Percentiles rank a stretch among this genome's conserved stretches.
These are phyloP conservation scores for Verticillium zaregamsianum DNA, from an alignment of 2,329 filamentous ascomycete species.

Conservation along the genomic window DNA sequence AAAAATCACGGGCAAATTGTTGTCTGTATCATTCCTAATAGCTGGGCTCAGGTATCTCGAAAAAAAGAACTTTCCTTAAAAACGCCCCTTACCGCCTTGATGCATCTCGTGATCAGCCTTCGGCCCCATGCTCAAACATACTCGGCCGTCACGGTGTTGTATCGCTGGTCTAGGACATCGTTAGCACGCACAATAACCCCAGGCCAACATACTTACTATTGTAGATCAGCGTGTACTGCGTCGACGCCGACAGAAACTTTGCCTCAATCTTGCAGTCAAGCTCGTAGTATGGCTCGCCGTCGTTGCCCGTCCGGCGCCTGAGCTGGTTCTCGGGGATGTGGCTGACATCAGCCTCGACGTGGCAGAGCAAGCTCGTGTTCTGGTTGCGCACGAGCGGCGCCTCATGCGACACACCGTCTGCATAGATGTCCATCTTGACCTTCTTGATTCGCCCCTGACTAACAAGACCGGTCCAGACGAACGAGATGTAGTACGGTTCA, in stretches of 20 bases:
- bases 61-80: background rate
- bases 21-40: background rate
- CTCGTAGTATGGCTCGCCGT: constrained; percentile 35
- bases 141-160: constrained; percentile 36
- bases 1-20: background rate
- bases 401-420: constrained; percentile 19
- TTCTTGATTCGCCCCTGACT: constrained; percentile 25
- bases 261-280: constrained; percentile 35
- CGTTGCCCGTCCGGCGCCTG: constrained; percentile 25
- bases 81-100: background rate
- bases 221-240: constrained; percentile 37
- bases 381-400: constrained; percentile 31
- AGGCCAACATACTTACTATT: constrained; percentile 26
- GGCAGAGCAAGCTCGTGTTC: constrained; percentile 30
- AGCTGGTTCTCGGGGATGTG: constrained; percentile 33
- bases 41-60: background rate
- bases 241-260: constrained; percentile 36
- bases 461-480: constrained; percentile 26
- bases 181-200: constrained; percentile 10
- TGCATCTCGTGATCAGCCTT: background rate
- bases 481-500: constrained; percentile 27
- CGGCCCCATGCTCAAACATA: constrained; percentile 26
- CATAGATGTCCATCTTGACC: constrained; percentile 31
- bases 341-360: constrained; percentile 34
- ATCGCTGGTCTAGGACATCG: constrained; percentile 27